Evolutionary conservation across 352 stramenopile species (phyloP).

Genomic region (Globisporangium irregulare): DNA sequence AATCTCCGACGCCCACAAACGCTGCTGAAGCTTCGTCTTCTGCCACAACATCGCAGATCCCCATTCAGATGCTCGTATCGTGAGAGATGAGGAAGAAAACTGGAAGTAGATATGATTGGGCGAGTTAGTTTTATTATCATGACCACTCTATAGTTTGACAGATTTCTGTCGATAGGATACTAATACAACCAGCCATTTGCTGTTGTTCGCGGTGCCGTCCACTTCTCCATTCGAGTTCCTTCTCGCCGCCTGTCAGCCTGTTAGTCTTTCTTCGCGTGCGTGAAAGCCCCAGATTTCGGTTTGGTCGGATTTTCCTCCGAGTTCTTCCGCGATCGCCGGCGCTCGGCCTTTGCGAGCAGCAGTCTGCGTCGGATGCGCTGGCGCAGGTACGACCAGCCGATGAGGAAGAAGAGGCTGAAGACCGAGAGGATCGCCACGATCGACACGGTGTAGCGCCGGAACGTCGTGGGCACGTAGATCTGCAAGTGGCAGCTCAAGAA

Average conservation of each 20-base stretch:
- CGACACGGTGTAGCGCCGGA: slow-evolving; percentile 80
- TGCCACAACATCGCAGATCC: slow-evolving; percentile 34
- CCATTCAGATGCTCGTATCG: slow-evolving; percentile 69
- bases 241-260: not conserved
- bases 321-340: slow-evolving; percentile 77
- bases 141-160: not conserved
- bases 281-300: slow-evolving; percentile 52
- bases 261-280: slow-evolving; percentile 59
- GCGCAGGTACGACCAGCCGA: slow-evolving; percentile 85
- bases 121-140: not conserved
- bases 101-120: not conserved
- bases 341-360: slow-evolving; percentile 90
- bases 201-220: not conserved
- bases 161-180: not conserved
- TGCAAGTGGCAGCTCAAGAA: slow-evolving; percentile 94
- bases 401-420: slow-evolving; percentile 54
- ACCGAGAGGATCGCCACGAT: slow-evolving; percentile 76
- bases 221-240: not conserved
- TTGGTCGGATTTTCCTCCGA: slow-evolving; percentile 49
- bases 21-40: not conserved
- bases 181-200: slow-evolving; percentile 9
- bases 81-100: slow-evolving; percentile 22
- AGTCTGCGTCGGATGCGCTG: slow-evolving; percentile 73
- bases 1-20: not conserved
- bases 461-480: slow-evolving; percentile 91